Percentiles rank a stretch among this genome's conserved stretches.
Evolutionary conservation across 2,329 filamentous ascomycete genomes (phyloP).

Genomic region (Cryphonectria carpinicola): DNA sequence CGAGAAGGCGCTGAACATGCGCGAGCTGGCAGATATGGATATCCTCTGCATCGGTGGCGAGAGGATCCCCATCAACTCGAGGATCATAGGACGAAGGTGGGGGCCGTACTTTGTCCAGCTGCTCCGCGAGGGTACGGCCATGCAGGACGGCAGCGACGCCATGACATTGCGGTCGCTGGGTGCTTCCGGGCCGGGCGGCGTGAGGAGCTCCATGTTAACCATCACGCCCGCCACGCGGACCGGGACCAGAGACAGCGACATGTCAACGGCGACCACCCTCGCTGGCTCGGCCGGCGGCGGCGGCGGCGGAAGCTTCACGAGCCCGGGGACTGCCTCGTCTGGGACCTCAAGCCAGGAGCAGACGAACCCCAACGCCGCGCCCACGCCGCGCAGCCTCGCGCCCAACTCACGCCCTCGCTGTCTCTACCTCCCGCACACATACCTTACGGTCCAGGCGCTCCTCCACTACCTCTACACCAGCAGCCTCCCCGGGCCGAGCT

Average conservation of each 20-base stretch:
- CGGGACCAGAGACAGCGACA: conserved; percentile 49
- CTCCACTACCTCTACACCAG: conserved; percentile 95
- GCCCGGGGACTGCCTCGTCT: conserved; percentile 49
- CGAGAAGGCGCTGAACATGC: conserved; percentile 74
- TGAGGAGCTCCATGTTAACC: conserved; percentile 81
- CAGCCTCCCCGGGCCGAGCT: conserved; percentile 75
- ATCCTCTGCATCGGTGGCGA: conserved; percentile 90
- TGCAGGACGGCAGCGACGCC: conserved; percentile 73
- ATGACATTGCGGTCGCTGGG: conserved; percentile 68
- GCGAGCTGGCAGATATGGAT: conserved; percentile 96
- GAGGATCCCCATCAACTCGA: conserved; percentile 90
- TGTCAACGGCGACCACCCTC: conserved; percentile 40
- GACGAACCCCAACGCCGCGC: conserved; percentile 56
- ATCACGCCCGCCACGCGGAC: conserved; percentile 60
- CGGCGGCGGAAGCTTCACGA: conserved; percentile 20
- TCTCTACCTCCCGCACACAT: conserved; percentile 90
- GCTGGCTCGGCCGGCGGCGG: conserved; percentile 40
- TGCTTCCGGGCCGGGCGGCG: conserved; percentile 56
- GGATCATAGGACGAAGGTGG: conserved; percentile 86
- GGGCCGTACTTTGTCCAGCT: conserved; percentile 95
- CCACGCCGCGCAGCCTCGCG: conserved; percentile 60
- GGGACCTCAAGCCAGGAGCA: conserved; percentile 39
- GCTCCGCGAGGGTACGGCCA: conserved; percentile 76
- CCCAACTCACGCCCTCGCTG: conserved; percentile 75
- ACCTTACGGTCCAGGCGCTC: conserved; percentile 84